phyloP scores from a whole-genome alignment of 2,329 filamentous ascomycete species.

The Fusarium albidum region DNA sequence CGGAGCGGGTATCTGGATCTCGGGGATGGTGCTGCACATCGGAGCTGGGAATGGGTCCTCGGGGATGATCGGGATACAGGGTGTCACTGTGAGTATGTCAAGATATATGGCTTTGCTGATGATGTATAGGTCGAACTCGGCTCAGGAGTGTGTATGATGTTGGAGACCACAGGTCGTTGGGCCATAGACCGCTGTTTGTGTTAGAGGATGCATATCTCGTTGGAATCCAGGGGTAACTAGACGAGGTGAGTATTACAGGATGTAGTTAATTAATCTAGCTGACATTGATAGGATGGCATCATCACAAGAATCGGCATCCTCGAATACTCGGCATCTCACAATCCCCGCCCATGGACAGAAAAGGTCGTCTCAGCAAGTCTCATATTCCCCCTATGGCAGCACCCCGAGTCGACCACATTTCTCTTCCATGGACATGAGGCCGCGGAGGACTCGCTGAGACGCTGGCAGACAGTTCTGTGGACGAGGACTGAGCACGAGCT shows the following conservation, averaged over 20 bases:
- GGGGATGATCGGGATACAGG: not conserved
- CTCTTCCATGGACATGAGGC: not conserved
- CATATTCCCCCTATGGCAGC: not conserved
- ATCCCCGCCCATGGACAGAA: not conserved
- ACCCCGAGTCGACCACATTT: not conserved
- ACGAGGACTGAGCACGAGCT: not conserved
- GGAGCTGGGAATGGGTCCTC: no score
- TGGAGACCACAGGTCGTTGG: no score
- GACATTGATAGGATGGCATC: slow-evolving; percentile 4
- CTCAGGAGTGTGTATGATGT: not conserved
- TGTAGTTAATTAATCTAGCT: not conserved
- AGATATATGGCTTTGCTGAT: no score
- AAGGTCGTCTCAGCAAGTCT: not conserved
- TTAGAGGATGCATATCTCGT: not conserved
- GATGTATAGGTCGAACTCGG: not conserved
- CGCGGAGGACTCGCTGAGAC: not conserved
- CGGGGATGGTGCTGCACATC: not conserved
- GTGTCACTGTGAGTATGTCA: not conserved
- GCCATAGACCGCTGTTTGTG: not conserved
- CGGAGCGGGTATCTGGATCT: not conserved
- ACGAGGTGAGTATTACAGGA: not conserved
- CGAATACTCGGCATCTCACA: not conserved
- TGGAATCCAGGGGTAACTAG: slow-evolving; percentile 3
- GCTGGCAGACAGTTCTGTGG: not conserved
- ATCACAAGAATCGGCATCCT: not conserved